Evolutionary conservation across 1,284 basidiomycete species (phyloP).

Genomic region (Ganoderma sinense): DNA sequence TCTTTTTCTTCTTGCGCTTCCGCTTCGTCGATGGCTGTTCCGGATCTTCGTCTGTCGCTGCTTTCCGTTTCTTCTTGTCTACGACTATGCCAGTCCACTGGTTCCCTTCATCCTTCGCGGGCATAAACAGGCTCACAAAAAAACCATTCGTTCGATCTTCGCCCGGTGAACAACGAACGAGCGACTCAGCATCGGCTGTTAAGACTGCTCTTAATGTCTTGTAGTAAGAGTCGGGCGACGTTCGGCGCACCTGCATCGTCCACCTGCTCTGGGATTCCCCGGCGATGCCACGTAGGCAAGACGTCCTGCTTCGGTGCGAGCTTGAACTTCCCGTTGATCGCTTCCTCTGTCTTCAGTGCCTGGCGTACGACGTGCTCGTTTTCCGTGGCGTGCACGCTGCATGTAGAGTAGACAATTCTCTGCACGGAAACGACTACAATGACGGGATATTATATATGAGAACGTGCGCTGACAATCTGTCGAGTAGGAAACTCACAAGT

Average conservation of each 20-base stretch:
- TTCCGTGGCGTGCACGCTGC: slow-evolving; percentile 90
- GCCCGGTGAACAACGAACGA: slow-evolving; percentile 86
- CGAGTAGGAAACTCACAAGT: slow-evolving; percentile 65
- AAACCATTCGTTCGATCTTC: slow-evolving; percentile 94
- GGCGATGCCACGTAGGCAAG: slow-evolving; percentile 80
- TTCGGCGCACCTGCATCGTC: slow-evolving; percentile 49
- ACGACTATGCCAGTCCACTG: slow-evolving; percentile 7
- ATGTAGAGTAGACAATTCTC: slow-evolving; percentile 95
- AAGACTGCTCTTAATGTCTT: background rate
- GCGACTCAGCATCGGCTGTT: slow-evolving; percentile 66
- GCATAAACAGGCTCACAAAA: slow-evolving; percentile 89
- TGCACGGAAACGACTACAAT: slow-evolving; percentile 59
- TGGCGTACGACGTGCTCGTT: slow-evolving; percentile 88
- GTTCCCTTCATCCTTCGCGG: slow-evolving; percentile 20
- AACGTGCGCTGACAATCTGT: background rate
- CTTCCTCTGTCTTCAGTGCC: slow-evolving; percentile 77
- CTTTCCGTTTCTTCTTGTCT: slow-evolving; percentile 17
- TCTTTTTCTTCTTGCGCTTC: slow-evolving; percentile 36
- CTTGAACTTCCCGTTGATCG: slow-evolving; percentile 61
- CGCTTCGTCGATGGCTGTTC: slow-evolving; percentile 20
- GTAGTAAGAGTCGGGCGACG: background rate
- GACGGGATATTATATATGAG: slow-evolving; percentile 21
- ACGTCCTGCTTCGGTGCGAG: slow-evolving; percentile 74
- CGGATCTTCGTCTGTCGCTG: slow-evolving; percentile 4
- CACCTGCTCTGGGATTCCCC: slow-evolving; percentile 76